These are phyloP conservation scores for Cyclanthera cordifolia DNA, from an alignment of 306 rosid genomes.

Conservation along the genomic window DNA sequence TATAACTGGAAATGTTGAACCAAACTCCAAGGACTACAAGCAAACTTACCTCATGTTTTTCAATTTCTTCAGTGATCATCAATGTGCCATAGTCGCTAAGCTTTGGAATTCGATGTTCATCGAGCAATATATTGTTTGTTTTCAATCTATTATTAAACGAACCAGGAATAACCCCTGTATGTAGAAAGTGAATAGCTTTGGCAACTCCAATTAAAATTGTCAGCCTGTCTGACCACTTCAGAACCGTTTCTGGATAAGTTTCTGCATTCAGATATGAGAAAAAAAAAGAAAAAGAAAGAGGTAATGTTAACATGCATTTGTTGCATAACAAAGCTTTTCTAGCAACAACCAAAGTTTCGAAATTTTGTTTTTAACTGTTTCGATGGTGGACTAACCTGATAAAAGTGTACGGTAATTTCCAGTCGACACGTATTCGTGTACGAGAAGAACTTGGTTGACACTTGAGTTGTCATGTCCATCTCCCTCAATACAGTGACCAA, in stretches of 20 bases:
- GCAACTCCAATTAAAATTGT: constrained; percentile 71
- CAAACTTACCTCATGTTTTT: constrained; percentile 44
- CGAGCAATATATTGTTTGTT: constrained; percentile 59
- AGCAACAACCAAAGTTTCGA: not conserved
- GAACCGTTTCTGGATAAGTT: constrained; percentile 36
- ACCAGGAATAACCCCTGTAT: constrained; percentile 70
- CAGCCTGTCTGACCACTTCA: constrained; percentile 78
- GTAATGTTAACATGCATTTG: constrained; percentile 1
- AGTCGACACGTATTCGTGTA: constrained; percentile 52
- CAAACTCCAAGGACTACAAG: constrained; percentile 1
- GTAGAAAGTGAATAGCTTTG: constrained; percentile 76
- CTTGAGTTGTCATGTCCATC: constrained; percentile 42
- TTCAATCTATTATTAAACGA: constrained; percentile 53
- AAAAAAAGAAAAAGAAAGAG: too few species aligned
- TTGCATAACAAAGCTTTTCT: not conserved
- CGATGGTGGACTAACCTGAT: constrained; percentile 37
- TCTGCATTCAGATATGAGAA: not conserved
- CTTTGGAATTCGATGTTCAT: constrained; percentile 63
- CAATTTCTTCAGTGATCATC: constrained; percentile 43
- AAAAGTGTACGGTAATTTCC: constrained; percentile 49
- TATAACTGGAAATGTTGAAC: not conserved
- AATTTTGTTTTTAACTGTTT: not conserved
- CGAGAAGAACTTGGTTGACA: constrained; percentile 42
- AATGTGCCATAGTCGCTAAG: constrained; percentile 82
- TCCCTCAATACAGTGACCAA: constrained; percentile 65